phyloP scores from a whole-genome alignment of 352 stramenopile genomes.

The Globisporangium lucens region DNA sequence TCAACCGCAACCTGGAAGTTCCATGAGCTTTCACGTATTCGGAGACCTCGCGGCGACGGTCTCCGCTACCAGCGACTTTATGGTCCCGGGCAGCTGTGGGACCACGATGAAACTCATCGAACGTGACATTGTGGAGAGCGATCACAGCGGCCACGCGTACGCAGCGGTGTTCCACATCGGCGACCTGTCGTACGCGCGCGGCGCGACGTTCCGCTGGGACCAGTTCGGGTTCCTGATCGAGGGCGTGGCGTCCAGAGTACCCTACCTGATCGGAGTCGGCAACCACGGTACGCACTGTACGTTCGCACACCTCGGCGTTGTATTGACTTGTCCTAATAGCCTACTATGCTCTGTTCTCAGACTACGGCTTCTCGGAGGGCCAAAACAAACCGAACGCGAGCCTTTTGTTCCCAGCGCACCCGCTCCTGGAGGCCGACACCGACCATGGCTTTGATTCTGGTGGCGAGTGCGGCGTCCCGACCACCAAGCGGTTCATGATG shows the following conservation, averaged over 20 bases:
- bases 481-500: slow-evolving; percentile 74
- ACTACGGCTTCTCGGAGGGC: slow-evolving; percentile 49
- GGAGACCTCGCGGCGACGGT: slow-evolving; percentile 40
- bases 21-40: slow-evolving; percentile 51
- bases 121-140: slow-evolving; percentile 8
- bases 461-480: slow-evolving; percentile 87
- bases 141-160: slow-evolving; percentile 40
- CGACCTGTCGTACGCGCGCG: slow-evolving; percentile 73
- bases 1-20: background rate
- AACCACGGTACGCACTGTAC: slow-evolving; percentile 31
- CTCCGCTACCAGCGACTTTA: slow-evolving; percentile 13
- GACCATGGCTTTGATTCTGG: slow-evolving; percentile 48
- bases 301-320: background rate
- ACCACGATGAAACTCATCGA: slow-evolving; percentile 19
- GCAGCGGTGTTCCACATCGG: slow-evolving; percentile 81
- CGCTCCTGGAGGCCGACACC: slow-evolving; percentile 30
- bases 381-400: slow-evolving; percentile 14
- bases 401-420: slow-evolving; percentile 28
- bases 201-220: slow-evolving; percentile 80
- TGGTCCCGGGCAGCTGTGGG: slow-evolving; percentile 12
- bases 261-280: slow-evolving; percentile 72
- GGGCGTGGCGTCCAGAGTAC: slow-evolving; percentile 60
- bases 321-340: background rate
- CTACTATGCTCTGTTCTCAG: background rate
- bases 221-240: slow-evolving; percentile 82